Conservation (phyloP, 306 rosid genomes). For the Datisca glomerata region DNA sequence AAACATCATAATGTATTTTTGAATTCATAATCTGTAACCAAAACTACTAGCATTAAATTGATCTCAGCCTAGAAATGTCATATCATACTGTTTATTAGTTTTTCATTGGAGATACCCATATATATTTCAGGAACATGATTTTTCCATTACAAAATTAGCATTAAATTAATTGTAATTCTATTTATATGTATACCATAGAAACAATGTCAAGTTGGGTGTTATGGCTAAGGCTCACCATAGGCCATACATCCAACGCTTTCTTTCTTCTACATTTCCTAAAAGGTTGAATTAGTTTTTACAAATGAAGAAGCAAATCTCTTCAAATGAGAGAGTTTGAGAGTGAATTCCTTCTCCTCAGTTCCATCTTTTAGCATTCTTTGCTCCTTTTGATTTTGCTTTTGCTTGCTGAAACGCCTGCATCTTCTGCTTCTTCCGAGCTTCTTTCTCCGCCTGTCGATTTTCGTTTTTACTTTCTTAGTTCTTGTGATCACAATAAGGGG, state of each 20-base stretch:
- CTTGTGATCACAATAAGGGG: background rate
- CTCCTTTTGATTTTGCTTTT: slow-evolving; percentile 75
- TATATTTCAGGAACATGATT: too few relatives aligned
- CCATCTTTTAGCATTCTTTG: slow-evolving; percentile 85
- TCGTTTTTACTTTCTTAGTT: background rate
- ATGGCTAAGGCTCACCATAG: slow-evolving; percentile 3
- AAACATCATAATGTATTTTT: too few relatives aligned
- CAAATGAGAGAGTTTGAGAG: slow-evolving; percentile 4
- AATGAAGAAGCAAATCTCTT: too few relatives aligned
- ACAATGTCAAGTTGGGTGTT: too few relatives aligned
- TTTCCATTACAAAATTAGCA: slow-evolving; percentile 1
- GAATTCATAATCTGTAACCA: too few relatives aligned
- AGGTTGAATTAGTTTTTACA: background rate
- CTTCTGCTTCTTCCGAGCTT: slow-evolving; percentile 84
- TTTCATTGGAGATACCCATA: too few relatives aligned
- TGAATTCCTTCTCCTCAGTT: slow-evolving; percentile 26
- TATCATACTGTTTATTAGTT: too few relatives aligned
- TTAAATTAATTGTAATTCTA: background rate
- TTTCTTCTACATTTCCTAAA: slow-evolving; percentile 1
- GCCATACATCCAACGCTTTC: slow-evolving; percentile 8
- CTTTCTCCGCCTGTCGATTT: slow-evolving; percentile 69
- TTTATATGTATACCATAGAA: slow-evolving; percentile 11
- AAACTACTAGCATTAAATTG: too few relatives aligned
- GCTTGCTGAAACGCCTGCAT: slow-evolving; percentile 87
- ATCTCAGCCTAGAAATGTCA: too few relatives aligned